Base-by-base conservation (phyloP, 2,329 filamentous ascomycete species). In the Mollisiaceae sp. region DNA sequence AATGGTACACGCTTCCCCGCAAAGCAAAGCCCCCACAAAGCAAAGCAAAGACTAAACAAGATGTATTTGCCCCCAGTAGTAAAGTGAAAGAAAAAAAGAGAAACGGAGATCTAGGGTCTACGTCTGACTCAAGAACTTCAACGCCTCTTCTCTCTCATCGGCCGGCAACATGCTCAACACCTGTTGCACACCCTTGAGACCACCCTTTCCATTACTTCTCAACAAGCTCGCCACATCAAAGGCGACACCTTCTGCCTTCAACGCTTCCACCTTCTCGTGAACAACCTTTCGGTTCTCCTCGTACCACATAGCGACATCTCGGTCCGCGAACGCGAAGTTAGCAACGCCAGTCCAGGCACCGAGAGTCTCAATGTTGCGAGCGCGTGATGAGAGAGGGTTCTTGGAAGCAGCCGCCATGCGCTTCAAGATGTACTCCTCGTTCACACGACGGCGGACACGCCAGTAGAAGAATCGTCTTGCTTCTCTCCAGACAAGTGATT, bases 391-490 rank as follows among this genome's bases (percentile, higher is more conserved):
- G 38, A 79, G 78, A 41, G 82, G 78, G 73, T 82, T 80, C 72
- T 78, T 76, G 18, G 76, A 74, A 57, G 76, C 79, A 2, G 78
- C 72, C 5, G 82, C 83, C 86, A 99, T 92, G 81, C 93, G 93
- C 82, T 94, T 95, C 78, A 99, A 86, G 74, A 99, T 93, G 79
- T 96, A 92, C 82, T 99, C 95, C 82, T 99, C 95, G 80, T 96
- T 98, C 77, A 99, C 86, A 81, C 95, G 89, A 78, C 95, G 91
- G 80, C 96, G 94, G 69, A 97, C 90, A 80, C 95, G 94, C 95
- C 96, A 99, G 91, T 98, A 99, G 86, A 99, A 98, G 92, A 95
- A 98, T 77, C 94, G 91, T 71, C 95, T 90, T 11, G 94, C 90
- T 74, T 97, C 91, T 78, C 87, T 85, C 95, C 94, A 98, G 75